Conservation (phyloP, 1,284 basidiomycete species). For the Pisolithus thermaeus region DNA sequence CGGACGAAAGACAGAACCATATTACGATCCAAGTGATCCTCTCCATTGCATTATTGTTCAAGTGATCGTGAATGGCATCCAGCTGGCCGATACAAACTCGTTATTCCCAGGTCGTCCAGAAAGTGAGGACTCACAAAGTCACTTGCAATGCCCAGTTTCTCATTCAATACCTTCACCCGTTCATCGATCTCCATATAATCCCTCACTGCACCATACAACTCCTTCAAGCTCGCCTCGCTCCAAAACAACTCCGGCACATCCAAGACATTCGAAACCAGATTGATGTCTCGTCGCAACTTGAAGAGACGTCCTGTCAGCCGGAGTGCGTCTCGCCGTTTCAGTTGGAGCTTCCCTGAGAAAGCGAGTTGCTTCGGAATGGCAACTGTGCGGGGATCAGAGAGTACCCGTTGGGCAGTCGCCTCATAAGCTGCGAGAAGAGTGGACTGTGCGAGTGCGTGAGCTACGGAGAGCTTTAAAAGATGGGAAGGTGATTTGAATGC, state of each 20-base stretch:
- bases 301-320: slow-evolving; percentile 86
- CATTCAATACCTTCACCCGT: slow-evolving; percentile 84
- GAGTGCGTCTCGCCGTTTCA: slow-evolving; percentile 80
- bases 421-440: slow-evolving; percentile 91
- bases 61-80: slow-evolving; percentile 89
- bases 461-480: slow-evolving; percentile 82
- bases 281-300: slow-evolving; percentile 86
- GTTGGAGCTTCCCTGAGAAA: slow-evolving; percentile 67
- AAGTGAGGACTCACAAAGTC: slow-evolving; percentile 63
- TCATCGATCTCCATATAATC: slow-evolving; percentile 93
- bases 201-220: slow-evolving; percentile 87
- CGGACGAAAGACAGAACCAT: slow-evolving; percentile 44
- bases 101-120: not conserved
- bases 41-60: slow-evolving; percentile 89
- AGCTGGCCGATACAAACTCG: slow-evolving; percentile 41
- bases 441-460: slow-evolving; percentile 92
- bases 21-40: slow-evolving; percentile 96
- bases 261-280: slow-evolving; percentile 89
- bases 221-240: slow-evolving; percentile 87
- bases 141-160: slow-evolving; percentile 82
- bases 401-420: slow-evolving; percentile 70
- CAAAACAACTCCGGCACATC: slow-evolving; percentile 95
- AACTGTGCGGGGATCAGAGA: slow-evolving; percentile 70
- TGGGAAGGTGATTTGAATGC: slow-evolving; percentile 88
- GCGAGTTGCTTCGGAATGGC: slow-evolving; percentile 87